Evolutionary conservation across 106 monocot species (phyloP).

Genomic region (Allium cepa): DNA sequence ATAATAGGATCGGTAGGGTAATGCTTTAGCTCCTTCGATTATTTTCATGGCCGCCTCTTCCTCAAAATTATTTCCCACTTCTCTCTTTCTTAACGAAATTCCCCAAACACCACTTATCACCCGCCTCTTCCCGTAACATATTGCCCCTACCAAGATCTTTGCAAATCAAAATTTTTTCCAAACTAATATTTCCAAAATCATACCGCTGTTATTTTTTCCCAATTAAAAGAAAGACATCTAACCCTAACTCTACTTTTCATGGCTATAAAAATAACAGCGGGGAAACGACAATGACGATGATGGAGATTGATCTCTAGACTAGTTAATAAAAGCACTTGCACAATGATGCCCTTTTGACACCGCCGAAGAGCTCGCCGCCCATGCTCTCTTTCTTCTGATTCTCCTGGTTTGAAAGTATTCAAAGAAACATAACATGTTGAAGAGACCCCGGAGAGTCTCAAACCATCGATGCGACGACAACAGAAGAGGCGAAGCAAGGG

Average conservation of each 20-base stretch:
- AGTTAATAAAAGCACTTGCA: slow-evolving; percentile 70
- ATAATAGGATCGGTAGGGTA: no score
- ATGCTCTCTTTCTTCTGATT: slow-evolving; percentile 43
- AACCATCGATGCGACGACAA: neutral
- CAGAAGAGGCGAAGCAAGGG: slow-evolving; percentile 1
- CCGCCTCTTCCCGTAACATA: no score
- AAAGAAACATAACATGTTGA: slow-evolving; percentile 53
- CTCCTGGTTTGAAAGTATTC: slow-evolving; percentile 25
- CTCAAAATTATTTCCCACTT: no score
- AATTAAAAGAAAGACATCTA: neutral
- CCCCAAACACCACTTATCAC: no score
- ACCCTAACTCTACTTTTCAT: slow-evolving; percentile 59
- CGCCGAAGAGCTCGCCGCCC: slow-evolving; percentile 1
- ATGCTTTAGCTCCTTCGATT: no score
- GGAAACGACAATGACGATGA: slow-evolving; percentile 32
- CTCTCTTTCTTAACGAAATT: no score
- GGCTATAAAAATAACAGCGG: slow-evolving; percentile 2
- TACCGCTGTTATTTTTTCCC: no score
- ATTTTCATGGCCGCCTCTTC: no score
- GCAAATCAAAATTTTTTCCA: no score
- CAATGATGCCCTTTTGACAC: slow-evolving; percentile 64
- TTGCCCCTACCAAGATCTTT: no score
- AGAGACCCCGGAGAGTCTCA: slow-evolving; percentile 30
- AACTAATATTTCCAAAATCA: neutral
- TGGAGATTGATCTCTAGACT: slow-evolving; percentile 33